Evolutionary conservation across 169 alveolate genomes (phyloP).

Genomic region (Besnoitia besnoiti): DNA sequence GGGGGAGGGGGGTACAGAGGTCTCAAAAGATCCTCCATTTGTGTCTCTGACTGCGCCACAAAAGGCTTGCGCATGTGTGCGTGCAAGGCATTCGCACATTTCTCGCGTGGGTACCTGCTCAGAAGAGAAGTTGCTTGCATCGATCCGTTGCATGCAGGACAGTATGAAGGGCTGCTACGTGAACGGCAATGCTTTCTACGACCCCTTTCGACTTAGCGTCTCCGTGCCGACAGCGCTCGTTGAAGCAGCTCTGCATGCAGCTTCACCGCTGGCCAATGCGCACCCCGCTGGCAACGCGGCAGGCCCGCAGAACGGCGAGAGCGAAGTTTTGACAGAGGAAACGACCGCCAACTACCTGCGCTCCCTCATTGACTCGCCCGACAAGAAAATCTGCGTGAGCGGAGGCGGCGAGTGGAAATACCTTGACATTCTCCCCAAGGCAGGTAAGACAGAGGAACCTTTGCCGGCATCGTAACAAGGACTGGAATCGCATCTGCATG

Average conservation of each 20-base stretch:
- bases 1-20: too few relatives aligned
- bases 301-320: background rate
- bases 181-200: slow-evolving; percentile 72
- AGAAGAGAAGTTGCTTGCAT: too few relatives aligned
- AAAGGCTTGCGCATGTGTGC: too few relatives aligned
- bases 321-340: background rate
- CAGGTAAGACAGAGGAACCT: slow-evolving; percentile 2
- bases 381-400: slow-evolving; percentile 45
- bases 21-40: too few relatives aligned
- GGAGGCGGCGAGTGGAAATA: slow-evolving; percentile 53
- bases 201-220: slow-evolving; percentile 73
- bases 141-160: background rate
- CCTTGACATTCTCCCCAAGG: slow-evolving; percentile 40
- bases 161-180: slow-evolving; percentile 59
- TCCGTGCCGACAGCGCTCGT: slow-evolving; percentile 49
- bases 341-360: background rate
- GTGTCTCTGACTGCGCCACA: too few relatives aligned
- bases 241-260: background rate
- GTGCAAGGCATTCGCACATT: too few relatives aligned
- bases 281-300: background rate
- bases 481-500: background rate
- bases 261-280: background rate
- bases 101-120: too few relatives aligned
- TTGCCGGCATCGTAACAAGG: too few relatives aligned
- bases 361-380: background rate